phyloP scores from a whole-genome alignment of 2,329 filamentous ascomycete genomes.

The Aspergillus brunneoviolaceus region DNA sequence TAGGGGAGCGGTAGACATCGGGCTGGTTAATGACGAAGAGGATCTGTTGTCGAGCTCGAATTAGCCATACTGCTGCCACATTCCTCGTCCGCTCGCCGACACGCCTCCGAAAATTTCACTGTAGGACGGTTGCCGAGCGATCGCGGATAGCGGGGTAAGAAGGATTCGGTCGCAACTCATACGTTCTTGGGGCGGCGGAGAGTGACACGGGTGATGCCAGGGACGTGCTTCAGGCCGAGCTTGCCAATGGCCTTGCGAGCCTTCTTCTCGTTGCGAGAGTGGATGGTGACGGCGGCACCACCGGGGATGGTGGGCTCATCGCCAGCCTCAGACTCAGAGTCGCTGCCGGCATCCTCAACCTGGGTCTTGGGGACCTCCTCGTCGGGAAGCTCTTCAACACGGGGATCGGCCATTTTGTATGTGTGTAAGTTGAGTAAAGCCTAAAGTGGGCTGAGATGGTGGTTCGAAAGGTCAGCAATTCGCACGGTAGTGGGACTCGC shows the following conservation, averaged over 20 bases:
- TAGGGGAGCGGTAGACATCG: slow-evolving; percentile 98
- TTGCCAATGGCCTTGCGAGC: slow-evolving; percentile 99
- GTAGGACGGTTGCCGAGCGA: slow-evolving; percentile 3
- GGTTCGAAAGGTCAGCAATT: slow-evolving; percentile 22
- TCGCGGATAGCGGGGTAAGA: slow-evolving; percentile 15
- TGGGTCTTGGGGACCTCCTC: slow-evolving; percentile 81
- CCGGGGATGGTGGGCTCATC: slow-evolving; percentile 70
- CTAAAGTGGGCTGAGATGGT: slow-evolving; percentile 18
- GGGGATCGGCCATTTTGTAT: slow-evolving; percentile 86
- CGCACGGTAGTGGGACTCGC: slow-evolving; percentile 10
- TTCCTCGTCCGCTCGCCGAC: neutral
- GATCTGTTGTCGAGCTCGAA: slow-evolving; percentile 59
- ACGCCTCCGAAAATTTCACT: neutral
- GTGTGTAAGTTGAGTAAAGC: slow-evolving; percentile 17
- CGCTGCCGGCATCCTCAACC: slow-evolving; percentile 64
- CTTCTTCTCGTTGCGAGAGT: slow-evolving; percentile 99
- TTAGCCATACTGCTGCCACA: slow-evolving; percentile 21
- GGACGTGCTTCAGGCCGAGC: slow-evolving; percentile 92
- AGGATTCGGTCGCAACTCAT: slow-evolving; percentile 44
- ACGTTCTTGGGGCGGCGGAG: slow-evolving; percentile 98
- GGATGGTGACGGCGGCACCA: slow-evolving; percentile 84
- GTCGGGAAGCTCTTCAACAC: slow-evolving; percentile 95
- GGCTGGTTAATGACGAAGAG: slow-evolving; percentile 99
- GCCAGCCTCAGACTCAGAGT: slow-evolving; percentile 52
- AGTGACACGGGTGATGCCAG: slow-evolving; percentile 97